A percentile compares a stretch with the other conserved stretches of the same genome.
These are phyloP conservation scores for Pachyrhizus erosus DNA, from an alignment of 306 rosid genomes.

Conservation along the genomic window DNA sequence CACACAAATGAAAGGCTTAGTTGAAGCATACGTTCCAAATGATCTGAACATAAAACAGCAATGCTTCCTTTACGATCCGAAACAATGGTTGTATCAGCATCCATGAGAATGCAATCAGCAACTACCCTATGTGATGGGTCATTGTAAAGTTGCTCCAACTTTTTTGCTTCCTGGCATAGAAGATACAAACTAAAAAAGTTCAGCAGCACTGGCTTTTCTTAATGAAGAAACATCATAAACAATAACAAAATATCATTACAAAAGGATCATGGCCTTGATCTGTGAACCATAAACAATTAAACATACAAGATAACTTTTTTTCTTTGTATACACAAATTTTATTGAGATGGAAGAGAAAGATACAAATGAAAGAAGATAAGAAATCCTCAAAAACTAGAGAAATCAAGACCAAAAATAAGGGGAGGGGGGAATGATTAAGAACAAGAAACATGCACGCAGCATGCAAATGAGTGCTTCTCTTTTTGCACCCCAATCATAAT, in stretches of 20 bases:
- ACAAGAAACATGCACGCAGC: not conserved
- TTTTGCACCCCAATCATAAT: slow-evolving; percentile 2
- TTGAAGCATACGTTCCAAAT: slow-evolving; percentile 69
- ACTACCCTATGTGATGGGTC: slow-evolving; percentile 89
- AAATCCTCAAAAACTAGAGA: not conserved
- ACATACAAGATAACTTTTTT: not conserved
- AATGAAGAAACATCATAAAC: slow-evolving; percentile 7
- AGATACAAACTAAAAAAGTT: slow-evolving; percentile 45
- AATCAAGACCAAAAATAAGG: not conserved
- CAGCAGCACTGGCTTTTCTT: slow-evolving; percentile 26
- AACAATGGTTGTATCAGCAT: slow-evolving; percentile 83
- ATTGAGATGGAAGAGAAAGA: not conserved
- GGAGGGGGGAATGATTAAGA: not conserved
- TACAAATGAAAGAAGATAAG: not conserved
- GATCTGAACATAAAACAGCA: slow-evolving; percentile 77
- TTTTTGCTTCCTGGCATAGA: slow-evolving; percentile 70
- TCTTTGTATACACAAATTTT: not conserved
- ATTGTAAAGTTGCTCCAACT: slow-evolving; percentile 78
- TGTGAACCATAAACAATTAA: slow-evolving; percentile 9
- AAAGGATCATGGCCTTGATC: slow-evolving; percentile 26
- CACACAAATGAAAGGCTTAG: slow-evolving; percentile 26
- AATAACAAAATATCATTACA: slow-evolving; percentile 31
- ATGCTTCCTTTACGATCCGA: slow-evolving; percentile 96
- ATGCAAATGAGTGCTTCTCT: not conserved
- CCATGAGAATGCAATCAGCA: slow-evolving; percentile 92